Evolutionary conservation across 495 filamentous ascomycete genomes (phyloP), one percentile per base, ranked within the genome.

Genomic region (Lasiosphaeria hispida): DNA sequence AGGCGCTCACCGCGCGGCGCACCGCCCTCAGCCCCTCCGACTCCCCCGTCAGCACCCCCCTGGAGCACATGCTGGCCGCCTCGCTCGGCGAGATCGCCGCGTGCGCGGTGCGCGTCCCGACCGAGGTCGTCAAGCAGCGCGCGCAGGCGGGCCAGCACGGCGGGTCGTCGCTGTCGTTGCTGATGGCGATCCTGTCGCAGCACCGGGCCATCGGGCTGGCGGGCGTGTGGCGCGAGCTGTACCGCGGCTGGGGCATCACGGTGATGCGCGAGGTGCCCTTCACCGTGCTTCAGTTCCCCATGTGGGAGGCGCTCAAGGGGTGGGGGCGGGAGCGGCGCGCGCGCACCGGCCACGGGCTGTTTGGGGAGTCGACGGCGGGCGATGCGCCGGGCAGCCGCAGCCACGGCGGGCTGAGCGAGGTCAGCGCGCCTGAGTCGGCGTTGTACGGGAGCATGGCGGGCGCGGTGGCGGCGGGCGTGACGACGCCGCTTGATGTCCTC

Each of bases 261-360:
- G 86, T 98, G 23, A 86, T 96, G 76, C 85, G 94, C 47, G 94
- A 98, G 77, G 95, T 98, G 53, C 94, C 94, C 8, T 98, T 98
- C 62, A 97, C 94, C 6, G 84, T 97, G 10, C 83, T 98, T 37
- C 94, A 98, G 71, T 98, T 98, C 65, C 96, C 94, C 14, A 80
- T 98, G 65, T 98, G 94, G 94, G 94, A 98, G 73, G 86, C 81
- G 2, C 81, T 97, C 76, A 98, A 97, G 79, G 66, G 59, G 18
- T 77, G 72, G 72, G 72, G 74, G 0, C 64, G 78, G 1, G 72
- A 66, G 45, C 19, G 75, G 61, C 61, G 69, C 10, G 71, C 60
- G 45, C 42, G 69, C 43, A 52, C 75, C 60, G 66, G 78, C n/a
- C 63, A 86, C 10, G 81, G 83, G 8, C 81, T 84, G 14, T 60